phyloP scores from a whole-genome alignment of 202 grass and related monocot species.

The Setaria italica region DNA sequence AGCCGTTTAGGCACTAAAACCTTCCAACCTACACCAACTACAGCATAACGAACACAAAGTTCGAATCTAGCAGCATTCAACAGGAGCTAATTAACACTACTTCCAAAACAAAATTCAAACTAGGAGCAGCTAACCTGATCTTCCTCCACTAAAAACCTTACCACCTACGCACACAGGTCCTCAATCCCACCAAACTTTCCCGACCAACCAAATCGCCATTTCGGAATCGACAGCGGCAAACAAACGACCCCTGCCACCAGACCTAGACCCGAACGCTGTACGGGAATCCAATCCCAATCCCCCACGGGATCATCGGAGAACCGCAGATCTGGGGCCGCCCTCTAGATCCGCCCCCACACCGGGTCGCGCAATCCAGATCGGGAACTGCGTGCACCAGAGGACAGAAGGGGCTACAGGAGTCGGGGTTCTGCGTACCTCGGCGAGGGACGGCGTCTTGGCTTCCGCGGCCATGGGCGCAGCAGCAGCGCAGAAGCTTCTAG shows the following conservation, averaged over 20 bases:
- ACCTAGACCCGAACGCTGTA: background rate
- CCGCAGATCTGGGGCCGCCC: constrained; percentile 37
- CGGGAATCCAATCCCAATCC: background rate
- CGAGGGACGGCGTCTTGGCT: constrained; percentile 49
- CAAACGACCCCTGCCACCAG: background rate
- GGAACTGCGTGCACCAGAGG: no score
- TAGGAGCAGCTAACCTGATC: background rate
- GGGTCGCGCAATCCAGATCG: background rate
- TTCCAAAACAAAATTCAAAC: constrained; percentile 1
- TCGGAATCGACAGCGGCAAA: background rate
- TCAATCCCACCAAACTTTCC: background rate
- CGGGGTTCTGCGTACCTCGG: constrained; percentile 31
- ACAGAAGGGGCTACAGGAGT: background rate
- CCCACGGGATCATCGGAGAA: background rate
- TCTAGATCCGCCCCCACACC: constrained; percentile 25
- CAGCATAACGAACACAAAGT: background rate
- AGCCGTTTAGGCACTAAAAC: background rate
- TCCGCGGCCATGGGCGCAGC: constrained; percentile 52
- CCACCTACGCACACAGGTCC: background rate
- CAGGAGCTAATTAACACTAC: background rate
- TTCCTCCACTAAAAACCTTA: background rate
- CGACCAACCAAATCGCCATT: constrained; percentile 8
- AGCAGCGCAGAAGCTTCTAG: constrained; percentile 43
- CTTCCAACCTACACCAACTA: background rate
- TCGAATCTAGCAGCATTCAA: background rate